Base-by-base conservation (phyloP, 2,329 filamentous ascomycete genomes). In the Thermothelomyces thermophilus region DNA sequence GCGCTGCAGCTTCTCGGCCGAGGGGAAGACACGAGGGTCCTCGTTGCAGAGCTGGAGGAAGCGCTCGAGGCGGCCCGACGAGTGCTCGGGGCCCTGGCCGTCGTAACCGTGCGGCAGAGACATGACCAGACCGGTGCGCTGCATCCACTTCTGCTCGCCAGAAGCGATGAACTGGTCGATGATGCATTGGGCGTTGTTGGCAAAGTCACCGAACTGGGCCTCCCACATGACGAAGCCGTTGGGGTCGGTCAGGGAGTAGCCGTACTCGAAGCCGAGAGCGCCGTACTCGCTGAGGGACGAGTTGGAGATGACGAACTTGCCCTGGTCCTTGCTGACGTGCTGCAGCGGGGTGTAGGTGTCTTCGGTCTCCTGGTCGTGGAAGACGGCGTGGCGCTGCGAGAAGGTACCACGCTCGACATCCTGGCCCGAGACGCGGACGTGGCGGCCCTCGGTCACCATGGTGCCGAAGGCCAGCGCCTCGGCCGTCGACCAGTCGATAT, bases 371-470 rank as follows among this genome's bases (percentile, higher is more conserved):
- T 98, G 93, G 73, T 98, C 93, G 71, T 98, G 93, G 68, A 98
- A 85, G 54, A 98, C 91, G 54, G 91, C 84, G 70, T 98, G 93
- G 63, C 93, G 87, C 75, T 98, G 93, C 40, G 93, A 97, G 77
- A 98, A 98, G 54, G 93, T 98, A 73, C 93, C 93, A 80, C 93
- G 90, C 79, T 98, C 93, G 55, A 98, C 93, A 75, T 98, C 93
- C 76, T 98, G 93, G 60, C 93, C 93, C 54, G 93, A 97, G 35
- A 98, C 87, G 71, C 93, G 89, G 62, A 98, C 90, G 68, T 98
- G 93, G 72, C 96, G 89, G 48, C 93, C 93, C 72, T 98, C 93
- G 51, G 82, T 82, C 60, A 91, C 90, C 35, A 98, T 80, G 37
- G 88, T 82, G 60, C 93, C 93, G 62, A 98, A 96, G 35, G 93